Evolutionary conservation across 257 asterid genomes (phyloP), one percentile per base, ranked within the genome.

Genomic region (Jacaranda copaia): DNA sequence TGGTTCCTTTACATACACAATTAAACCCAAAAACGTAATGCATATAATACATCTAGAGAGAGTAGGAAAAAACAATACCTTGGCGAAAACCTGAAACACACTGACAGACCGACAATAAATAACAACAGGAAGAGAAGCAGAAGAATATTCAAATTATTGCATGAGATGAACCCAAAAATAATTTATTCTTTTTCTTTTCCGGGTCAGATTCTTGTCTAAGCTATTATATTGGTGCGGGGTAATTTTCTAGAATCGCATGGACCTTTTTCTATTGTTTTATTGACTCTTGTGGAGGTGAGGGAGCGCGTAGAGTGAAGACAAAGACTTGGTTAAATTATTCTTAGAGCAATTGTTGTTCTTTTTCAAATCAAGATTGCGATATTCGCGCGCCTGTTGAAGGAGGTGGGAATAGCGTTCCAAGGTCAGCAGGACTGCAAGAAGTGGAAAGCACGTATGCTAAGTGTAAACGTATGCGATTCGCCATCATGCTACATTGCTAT

Each of bases 361-460:
- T 82, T 77, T 70, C 70, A 80, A 80, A 80, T 62, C n/a, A 11
- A 51, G 85, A 85, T 79, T 82, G 81, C 86, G 77, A 85, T 85
- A 85, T 82, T 85, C 85, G 83, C 86, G 88, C 88, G 88, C 86
- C 83, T 68, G 72, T 32, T 59, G 35, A 8, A 43, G 43, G 48
- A 8, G 63, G 46, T 35, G 52, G 32, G 7, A 36, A 32, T 32
- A 49, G 65, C 4, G n/a, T 14, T 13, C 40, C 8, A 68, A 62
- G 19, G 59, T 42, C 45, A 38, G 25, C 45, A 16, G 7, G 25
- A 53, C 10, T 15, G 25, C 25, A 42, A 20, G 66, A 68, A 36
- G 71, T 77, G 76, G 81, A 70, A 69, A 69, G 65, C 81, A 77
- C 81, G 81, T 16, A 25, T 25, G 32, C 32, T 25, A 25, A 25